These are phyloP conservation scores for Mycena rosella DNA, from an alignment of 768 basidiomycete genomes.

Conservation along the genomic window DNA sequence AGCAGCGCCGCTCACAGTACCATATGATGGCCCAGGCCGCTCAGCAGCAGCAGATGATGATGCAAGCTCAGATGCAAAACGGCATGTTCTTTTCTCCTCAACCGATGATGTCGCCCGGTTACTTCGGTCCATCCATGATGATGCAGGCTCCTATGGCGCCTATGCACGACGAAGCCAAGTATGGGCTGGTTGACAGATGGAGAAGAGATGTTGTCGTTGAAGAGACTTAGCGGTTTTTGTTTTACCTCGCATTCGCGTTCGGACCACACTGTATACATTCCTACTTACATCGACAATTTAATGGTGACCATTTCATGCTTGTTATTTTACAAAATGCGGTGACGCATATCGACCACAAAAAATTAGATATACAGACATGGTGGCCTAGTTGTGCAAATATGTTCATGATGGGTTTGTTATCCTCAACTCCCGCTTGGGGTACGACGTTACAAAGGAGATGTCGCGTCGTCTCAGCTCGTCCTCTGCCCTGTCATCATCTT, in stretches of 20 bases:
- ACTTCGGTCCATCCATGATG: conserved; percentile 71
- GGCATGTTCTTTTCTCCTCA: conserved; percentile 79
- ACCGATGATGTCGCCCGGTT: conserved; percentile 77
- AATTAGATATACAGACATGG: conserved; percentile 28
- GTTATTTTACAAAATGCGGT: conserved; percentile 27
- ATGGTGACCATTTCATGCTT: conserved; percentile 3
- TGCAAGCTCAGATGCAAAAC: conserved; percentile 82
- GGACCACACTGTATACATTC: conserved; percentile 8
- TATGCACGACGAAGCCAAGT: conserved; percentile 74
- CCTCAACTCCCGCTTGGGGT: conserved; percentile 81
- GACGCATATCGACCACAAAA: conserved; percentile 17
- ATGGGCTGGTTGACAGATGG: conserved; percentile 83
- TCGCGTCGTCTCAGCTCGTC: conserved; percentile 86
- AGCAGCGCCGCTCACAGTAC: conserved; percentile 81
- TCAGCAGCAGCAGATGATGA: conserved; percentile 73
- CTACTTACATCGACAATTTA: neutral
- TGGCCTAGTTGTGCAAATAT: conserved; percentile 7
- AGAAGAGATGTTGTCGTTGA: conserved; percentile 83
- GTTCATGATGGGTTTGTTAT: conserved; percentile 75
- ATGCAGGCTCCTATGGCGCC: conserved; percentile 70
- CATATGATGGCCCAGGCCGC: conserved; percentile 57
- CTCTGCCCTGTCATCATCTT: conserved; percentile 84
- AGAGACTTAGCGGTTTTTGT: conserved; percentile 44
- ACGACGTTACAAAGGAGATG: conserved; percentile 83
- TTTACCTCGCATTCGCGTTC: too few species aligned